phyloP scores from a whole-genome alignment of 768 basidiomycete species.

The Xerocomus brunneocitrinus region DNA sequence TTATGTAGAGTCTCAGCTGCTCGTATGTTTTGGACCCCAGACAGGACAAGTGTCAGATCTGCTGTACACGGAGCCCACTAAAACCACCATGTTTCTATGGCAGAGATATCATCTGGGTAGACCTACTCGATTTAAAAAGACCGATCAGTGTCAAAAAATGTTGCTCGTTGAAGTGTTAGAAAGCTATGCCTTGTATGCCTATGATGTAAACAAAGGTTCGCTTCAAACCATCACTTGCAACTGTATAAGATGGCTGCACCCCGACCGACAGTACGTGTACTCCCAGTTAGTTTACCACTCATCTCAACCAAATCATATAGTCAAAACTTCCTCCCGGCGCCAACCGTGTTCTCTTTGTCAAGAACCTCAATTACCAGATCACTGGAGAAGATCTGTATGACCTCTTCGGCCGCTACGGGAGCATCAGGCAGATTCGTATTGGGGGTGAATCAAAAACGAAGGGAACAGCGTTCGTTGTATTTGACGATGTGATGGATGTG shows the following conservation, averaged over 20 bases:
- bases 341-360: slow-evolving; percentile 88
- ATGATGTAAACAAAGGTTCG: slow-evolving; percentile 19
- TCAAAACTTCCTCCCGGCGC: slow-evolving; percentile 88
- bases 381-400: slow-evolving; percentile 95
- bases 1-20: too few species aligned
- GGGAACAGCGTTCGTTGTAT: slow-evolving; percentile 96
- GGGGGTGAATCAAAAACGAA: slow-evolving; percentile 90
- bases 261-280: slow-evolving; percentile 55
- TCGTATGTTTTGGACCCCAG: too few species aligned
- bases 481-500: slow-evolving; percentile 95
- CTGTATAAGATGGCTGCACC: slow-evolving; percentile 51
- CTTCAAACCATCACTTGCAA: slow-evolving; percentile 4
- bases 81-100: neutral
- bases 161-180: neutral
- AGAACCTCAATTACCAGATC: slow-evolving; percentile 90
- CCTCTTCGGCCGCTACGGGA: slow-evolving; percentile 95
- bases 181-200: neutral
- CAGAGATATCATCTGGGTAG: too few species aligned
- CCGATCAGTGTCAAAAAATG: neutral
- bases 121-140: neutral
- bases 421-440: slow-evolving; percentile 91
- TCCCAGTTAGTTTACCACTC: neutral
- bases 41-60: too few species aligned
- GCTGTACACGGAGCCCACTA: too few species aligned
- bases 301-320: slow-evolving; percentile 33